A percentile compares a stretch with the other conserved stretches of the same genome.
Conservation (phyloP, 164 flowering plant genomes). For the Euptelea pleiosperma region DNA sequence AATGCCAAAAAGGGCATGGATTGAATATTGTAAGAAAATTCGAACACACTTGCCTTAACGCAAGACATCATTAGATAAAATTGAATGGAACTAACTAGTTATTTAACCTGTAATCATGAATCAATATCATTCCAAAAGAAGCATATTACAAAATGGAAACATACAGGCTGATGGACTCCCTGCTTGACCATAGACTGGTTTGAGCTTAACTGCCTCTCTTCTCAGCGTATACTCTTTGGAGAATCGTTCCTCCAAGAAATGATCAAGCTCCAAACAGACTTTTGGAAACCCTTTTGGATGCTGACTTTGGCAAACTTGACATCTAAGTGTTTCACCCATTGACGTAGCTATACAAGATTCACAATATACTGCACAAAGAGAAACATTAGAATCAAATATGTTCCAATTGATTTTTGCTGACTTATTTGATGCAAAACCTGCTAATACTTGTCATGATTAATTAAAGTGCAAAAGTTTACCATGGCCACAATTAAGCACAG, state of each 20-base stretch:
- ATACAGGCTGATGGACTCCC: slow-evolving; percentile 35
- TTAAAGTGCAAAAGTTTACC: slow-evolving; percentile 35
- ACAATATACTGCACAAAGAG: slow-evolving; percentile 49
- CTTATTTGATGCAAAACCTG: background rate
- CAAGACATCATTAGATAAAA: too few species aligned
- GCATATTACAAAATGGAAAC: slow-evolving; percentile 5
- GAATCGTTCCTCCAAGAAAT: slow-evolving; percentile 55
- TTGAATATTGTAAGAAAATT: too few species aligned
- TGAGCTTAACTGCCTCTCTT: slow-evolving; percentile 28
- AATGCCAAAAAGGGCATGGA: too few species aligned
- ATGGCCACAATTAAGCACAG: slow-evolving; percentile 80
- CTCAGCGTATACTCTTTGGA: slow-evolving; percentile 44
- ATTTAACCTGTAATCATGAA: background rate
- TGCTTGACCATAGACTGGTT: slow-evolving; percentile 20
- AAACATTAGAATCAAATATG: background rate
- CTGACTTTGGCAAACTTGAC: slow-evolving; percentile 46
- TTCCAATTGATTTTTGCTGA: background rate
- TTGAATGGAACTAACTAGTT: too few species aligned
- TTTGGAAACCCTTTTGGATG: slow-evolving; percentile 60
- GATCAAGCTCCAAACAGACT: slow-evolving; percentile 59
- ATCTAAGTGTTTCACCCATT: slow-evolving; percentile 32
- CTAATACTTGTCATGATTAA: background rate
- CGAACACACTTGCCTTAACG: too few species aligned
- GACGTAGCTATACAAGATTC: slow-evolving; percentile 41
- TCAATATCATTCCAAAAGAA: background rate